Evolutionary conservation across 257 asterid species (phyloP).

Genomic region (Asclepias syriaca): DNA sequence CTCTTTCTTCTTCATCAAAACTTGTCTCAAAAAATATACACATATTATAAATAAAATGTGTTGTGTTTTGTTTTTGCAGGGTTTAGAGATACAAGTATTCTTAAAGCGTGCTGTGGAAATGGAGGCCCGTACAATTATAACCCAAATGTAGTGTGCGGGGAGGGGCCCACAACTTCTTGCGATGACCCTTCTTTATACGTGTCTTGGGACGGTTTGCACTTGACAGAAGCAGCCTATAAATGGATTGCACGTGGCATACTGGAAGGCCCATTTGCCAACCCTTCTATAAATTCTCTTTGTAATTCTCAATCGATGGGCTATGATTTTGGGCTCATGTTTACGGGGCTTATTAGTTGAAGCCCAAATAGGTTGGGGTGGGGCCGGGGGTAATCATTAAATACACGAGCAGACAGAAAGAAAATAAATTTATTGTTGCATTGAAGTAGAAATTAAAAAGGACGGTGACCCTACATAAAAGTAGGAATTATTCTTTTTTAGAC

Average conservation of each 20-base stretch:
- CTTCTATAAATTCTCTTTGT: neutral
- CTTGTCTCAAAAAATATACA: neutral
- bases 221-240: slow-evolving; percentile 25
- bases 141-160: neutral
- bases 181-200: slow-evolving; percentile 11
- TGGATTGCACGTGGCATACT: slow-evolving; percentile 15
- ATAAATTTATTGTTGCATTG: too few species aligned
- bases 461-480: too few species aligned
- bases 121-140: slow-evolving; percentile 14
- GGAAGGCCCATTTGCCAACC: slow-evolving; percentile 13
- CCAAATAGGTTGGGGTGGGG: too few species aligned
- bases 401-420: too few species aligned
- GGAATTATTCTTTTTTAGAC: too few species aligned
- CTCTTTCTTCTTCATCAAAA: too few species aligned
- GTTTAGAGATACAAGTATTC: neutral
- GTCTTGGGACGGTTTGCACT: slow-evolving; percentile 26
- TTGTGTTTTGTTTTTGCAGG: neutral
- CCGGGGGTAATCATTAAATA: too few species aligned
- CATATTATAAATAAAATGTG: too few species aligned
- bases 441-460: too few species aligned
- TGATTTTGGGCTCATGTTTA: neutral
- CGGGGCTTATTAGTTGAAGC: too few species aligned
- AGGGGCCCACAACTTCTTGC: slow-evolving; percentile 1
- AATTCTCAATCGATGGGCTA: neutral
- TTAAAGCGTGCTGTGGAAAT: slow-evolving; percentile 3